Conservation (phyloP, 2,329 filamentous ascomycete species). For the Trichophyton simii region DNA sequence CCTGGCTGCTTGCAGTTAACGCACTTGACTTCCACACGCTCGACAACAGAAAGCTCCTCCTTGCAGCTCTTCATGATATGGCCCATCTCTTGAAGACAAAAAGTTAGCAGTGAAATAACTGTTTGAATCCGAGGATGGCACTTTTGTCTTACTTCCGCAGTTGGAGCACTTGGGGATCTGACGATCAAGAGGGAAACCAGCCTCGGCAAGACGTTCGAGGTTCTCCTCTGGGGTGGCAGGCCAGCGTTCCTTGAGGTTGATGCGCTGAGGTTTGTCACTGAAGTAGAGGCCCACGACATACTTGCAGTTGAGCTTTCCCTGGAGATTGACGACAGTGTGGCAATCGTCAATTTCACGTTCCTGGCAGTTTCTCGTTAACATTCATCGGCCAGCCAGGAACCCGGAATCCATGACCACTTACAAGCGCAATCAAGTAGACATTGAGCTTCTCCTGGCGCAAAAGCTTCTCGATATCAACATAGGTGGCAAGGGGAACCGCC, state of each 20-base stretch:
- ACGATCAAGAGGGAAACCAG: constrained; percentile 40
- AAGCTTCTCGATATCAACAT: constrained; percentile 38
- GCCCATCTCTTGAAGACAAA: constrained; percentile 31
- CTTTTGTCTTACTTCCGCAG: constrained; percentile 31
- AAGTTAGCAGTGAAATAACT: no score
- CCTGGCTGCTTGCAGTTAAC: constrained; percentile 37
- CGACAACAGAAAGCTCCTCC: constrained; percentile 31
- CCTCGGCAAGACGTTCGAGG: constrained; percentile 38
- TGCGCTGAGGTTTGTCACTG: constrained; percentile 35
- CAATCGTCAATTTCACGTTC: constrained; percentile 31
- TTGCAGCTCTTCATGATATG: constrained; percentile 38
- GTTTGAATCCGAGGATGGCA: not conserved
- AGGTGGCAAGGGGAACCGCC: constrained; percentile 34
- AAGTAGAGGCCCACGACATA: constrained; percentile 41
- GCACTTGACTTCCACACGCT: constrained; percentile 38
- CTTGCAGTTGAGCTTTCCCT: constrained; percentile 40
- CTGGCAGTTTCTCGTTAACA: constrained; percentile 16
- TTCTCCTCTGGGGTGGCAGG: constrained; percentile 40
- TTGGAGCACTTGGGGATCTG: constrained; percentile 40
- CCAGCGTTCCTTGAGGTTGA: constrained; percentile 37
- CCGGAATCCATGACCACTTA: constrained; percentile 17
- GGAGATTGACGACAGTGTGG: constrained; percentile 41
- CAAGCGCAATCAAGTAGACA: constrained; percentile 42
- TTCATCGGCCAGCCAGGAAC: constrained; percentile 5
- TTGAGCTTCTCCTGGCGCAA: constrained; percentile 38